A percentile compares a stretch with the other conserved stretches of the same genome.
Evolutionary conservation across 331 rosid genomes (phyloP).

Genomic region (Arachis monticola): DNA sequence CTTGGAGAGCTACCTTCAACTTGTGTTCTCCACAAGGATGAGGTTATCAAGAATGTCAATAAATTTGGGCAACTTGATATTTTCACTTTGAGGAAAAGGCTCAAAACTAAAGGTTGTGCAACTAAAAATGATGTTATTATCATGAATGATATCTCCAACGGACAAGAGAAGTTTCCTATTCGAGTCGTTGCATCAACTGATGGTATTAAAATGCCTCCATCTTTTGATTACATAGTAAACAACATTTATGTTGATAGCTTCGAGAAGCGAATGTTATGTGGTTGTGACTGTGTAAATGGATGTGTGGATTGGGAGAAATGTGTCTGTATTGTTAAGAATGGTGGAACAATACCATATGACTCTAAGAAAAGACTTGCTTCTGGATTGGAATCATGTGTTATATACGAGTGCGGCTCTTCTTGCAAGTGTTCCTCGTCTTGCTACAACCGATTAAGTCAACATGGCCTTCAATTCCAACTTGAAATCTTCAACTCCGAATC

Average conservation of each 20-base stretch:
- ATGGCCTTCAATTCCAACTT: conserved; percentile 44
- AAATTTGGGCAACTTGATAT: conserved; percentile 12
- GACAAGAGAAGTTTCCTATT: conserved; percentile 47
- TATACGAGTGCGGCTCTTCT: conserved; percentile 53
- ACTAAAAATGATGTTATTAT: conserved; percentile 1
- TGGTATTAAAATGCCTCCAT: conserved; percentile 7
- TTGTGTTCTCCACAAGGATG: background rate
- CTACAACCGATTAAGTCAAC: conserved; percentile 42
- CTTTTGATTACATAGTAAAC: conserved; percentile 37
- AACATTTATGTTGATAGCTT: conserved; percentile 1
- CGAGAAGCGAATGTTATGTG: background rate
- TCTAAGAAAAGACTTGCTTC: conserved; percentile 17
- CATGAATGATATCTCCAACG: conserved; percentile 42
- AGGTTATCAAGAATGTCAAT: conserved; percentile 3
- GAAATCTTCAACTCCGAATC: conserved; percentile 46
- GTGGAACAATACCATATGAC: conserved; percentile 31
- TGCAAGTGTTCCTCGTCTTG: conserved; percentile 50
- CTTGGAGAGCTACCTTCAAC: conserved; percentile 14
- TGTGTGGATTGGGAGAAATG: conserved; percentile 27
- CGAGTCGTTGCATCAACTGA: conserved; percentile 19
- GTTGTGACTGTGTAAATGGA: conserved; percentile 40
- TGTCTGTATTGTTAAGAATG: conserved; percentile 44
- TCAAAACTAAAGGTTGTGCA: background rate
- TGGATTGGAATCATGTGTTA: background rate
- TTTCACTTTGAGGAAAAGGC: background rate